A percentile compares a stretch with the other conserved stretches of the same genome.
Evolutionary conservation across 176 grass and related monocot genomes (phyloP).

Genomic region (Hordeum marinum): DNA sequence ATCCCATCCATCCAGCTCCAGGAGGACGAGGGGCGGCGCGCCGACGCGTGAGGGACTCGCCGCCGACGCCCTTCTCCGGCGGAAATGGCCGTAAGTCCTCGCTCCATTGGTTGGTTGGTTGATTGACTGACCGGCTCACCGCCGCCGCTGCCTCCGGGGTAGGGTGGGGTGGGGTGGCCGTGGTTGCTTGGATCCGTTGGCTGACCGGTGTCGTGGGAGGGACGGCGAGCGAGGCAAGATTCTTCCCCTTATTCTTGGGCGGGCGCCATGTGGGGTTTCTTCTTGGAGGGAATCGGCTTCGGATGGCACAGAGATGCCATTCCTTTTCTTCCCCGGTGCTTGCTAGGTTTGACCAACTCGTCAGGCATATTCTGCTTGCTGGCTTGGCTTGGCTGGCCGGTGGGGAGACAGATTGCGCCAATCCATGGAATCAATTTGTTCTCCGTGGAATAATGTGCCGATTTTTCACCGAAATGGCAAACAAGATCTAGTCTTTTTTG

Average conservation of each 20-base stretch:
- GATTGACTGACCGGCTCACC: neutral
- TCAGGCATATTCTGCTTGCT: neutral
- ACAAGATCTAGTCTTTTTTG: constrained; percentile 18
- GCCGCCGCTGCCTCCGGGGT: neutral
- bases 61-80: constrained; percentile 20
- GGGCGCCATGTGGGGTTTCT: constrained; percentile 29
- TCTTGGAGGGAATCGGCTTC: neutral
- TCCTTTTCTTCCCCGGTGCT: constrained; percentile 15
- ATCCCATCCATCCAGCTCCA: constrained; percentile 11
- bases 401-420: constrained; percentile 7
- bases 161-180: no score
- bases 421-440: constrained; percentile 8
- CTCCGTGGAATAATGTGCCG: neutral
- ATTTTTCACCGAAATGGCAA: neutral
- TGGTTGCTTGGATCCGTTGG: neutral
- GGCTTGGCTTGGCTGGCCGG: no score
- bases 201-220: neutral
- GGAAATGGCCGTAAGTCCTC: constrained; percentile 59
- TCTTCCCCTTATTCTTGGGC: neutral
- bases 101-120: neutral
- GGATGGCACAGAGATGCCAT: constrained; percentile 4
- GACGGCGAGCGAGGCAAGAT: neutral
- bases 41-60: constrained; percentile 15
- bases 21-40: neutral
- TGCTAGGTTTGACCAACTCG: constrained; percentile 4